phyloP scores from a whole-genome alignment of 1,284 basidiomycete genomes.

The Vanrija pseudolonga region DNA sequence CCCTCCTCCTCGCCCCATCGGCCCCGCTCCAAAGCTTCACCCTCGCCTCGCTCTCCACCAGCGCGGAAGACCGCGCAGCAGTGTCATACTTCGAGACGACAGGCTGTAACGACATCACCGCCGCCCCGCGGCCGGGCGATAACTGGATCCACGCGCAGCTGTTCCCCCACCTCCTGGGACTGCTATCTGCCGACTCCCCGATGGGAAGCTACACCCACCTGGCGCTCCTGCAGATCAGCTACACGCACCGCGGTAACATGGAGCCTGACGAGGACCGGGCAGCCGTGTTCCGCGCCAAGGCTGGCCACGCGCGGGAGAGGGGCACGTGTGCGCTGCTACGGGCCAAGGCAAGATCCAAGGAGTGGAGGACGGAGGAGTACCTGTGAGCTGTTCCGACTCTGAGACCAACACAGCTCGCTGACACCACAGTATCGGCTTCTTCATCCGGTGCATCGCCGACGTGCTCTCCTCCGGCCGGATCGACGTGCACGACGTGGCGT shows the following conservation, averaged over 20 bases:
- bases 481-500: conserved; percentile 6
- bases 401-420: background rate
- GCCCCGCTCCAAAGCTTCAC: conserved; percentile 4
- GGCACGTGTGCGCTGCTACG: conserved; percentile 2
- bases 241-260: conserved; percentile 19
- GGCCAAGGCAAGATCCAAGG: background rate
- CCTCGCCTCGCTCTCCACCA: conserved; percentile 4
- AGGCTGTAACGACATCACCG: conserved; percentile 21
- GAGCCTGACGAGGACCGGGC: conserved; percentile 15
- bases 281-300: conserved; percentile 14
- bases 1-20: background rate
- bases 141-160: conserved; percentile 23
- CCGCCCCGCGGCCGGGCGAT: conserved; percentile 8
- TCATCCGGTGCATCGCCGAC: conserved; percentile 23
- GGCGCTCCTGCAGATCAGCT: conserved; percentile 16
- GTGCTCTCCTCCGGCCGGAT: conserved; percentile 13
- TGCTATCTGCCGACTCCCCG: background rate
- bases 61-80: conserved; percentile 5
- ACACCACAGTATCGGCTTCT: conserved; percentile 15
- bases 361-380: conserved; percentile 21
- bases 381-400: conserved; percentile 1
- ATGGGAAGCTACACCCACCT: conserved; percentile 6
- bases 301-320: background rate
- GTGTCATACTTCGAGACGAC: conserved; percentile 20
- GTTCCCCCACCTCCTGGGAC: conserved; percentile 14